These are phyloP conservation scores for Trichocomaceae sp. DNA, from an alignment of 2,329 filamentous ascomycete species.

Conservation along the genomic window DNA sequence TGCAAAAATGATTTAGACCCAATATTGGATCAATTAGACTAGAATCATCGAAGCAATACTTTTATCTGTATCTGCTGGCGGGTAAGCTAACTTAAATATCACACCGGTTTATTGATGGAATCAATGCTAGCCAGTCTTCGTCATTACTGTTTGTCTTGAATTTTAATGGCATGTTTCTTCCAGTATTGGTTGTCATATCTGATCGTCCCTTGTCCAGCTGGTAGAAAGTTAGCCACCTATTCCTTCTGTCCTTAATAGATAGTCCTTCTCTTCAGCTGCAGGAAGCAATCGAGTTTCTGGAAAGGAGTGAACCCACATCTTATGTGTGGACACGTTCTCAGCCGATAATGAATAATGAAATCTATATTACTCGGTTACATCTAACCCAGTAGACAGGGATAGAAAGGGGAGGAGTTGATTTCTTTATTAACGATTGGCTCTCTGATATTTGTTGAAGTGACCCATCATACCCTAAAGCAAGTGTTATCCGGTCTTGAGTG, in stretches of 20 bases:
- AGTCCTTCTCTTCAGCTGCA: neutral
- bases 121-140: neutral
- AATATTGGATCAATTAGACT: neutral
- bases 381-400: neutral
- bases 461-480: neutral
- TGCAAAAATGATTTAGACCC: neutral
- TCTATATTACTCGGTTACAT: neutral
- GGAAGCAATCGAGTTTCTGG: neutral
- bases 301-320: neutral
- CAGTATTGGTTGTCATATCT: neutral
- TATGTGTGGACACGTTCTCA: neutral
- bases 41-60: too few relatives aligned
- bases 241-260: neutral
- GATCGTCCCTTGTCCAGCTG: neutral
- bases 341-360: too few relatives aligned
- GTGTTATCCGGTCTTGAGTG: neutral
- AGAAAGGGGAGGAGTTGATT: neutral
- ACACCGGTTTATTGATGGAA: too few relatives aligned
- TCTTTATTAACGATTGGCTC: neutral
- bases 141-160: neutral
- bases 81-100: too few relatives aligned
- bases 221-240: neutral
- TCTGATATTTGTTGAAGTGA: neutral
- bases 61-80: too few relatives aligned
- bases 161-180: neutral